Evolutionary conservation across 1,139 yeast species (phyloP), one percentile per base, ranked within the genome.

Genomic region (Geotrichum australiense): DNA sequence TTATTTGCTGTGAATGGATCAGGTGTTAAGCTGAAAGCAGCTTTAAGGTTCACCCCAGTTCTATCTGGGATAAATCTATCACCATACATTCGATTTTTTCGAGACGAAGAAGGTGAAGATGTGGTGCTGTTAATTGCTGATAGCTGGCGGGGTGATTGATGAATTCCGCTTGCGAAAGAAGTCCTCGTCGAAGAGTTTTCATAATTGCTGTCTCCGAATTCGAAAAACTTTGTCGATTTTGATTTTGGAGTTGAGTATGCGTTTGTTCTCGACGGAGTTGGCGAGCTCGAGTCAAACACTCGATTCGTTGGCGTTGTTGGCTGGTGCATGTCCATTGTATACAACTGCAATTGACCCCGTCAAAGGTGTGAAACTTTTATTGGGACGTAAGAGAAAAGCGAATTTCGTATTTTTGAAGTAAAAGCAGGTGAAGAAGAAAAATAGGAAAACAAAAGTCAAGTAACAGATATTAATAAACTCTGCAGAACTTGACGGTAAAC

Each of bases 51-150:
- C 29, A 86, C 75, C 0, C 95, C 96, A 2, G 82, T 78, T 46
- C 97, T 64, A 47, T 76, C 78, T 5, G 97, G 97, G 32, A 91
- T 84, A 61, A 79, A 86, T 43, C 98, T 65, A 59, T 89, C 97
- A 47, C 85, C 78, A 41, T 52, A 50, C 16, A 46, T 46, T 3
- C 50, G 37, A 25, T 39, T 36, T 23, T 47, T 39, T 34, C 47
- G 44, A 7, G 43, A 23, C 8, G 32, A 42, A 5, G 48, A 45
- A 3, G 42, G 24, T 2, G 43, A 44, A 3, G 50, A 46, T 3
- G 51, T 36, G 12, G 49, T 39, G 3, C 45, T 40, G 5, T 51
- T 47, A 5, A 50, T 45, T 18, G 46, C 24, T n/a, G 32, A 35
- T n/a, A 34, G 24, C 15, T 21, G 46, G 21, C 34, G 43, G 29